Evolutionary conservation across 2,329 filamentous ascomycete genomes (phyloP).

Genomic region (Trichophyton schoenleinii): DNA sequence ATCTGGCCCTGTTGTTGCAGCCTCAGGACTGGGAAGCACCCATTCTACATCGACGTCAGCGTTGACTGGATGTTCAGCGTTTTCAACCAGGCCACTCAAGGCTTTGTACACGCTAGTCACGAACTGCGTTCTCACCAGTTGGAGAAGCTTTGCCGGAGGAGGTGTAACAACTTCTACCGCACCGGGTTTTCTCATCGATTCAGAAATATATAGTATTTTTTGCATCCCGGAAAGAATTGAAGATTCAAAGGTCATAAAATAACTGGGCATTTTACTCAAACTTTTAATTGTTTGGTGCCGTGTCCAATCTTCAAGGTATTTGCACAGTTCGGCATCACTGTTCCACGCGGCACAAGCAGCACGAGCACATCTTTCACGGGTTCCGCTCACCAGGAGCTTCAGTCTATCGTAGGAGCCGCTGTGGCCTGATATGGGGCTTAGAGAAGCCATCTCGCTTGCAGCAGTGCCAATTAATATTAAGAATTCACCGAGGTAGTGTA

Average conservation of each 20-base stretch:
- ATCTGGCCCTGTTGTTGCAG: conserved; percentile 21
- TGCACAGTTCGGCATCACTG: conserved; percentile 82
- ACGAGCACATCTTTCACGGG: conserved; percentile 72
- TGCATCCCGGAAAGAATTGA: conserved; percentile 76
- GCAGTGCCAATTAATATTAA: conserved; percentile 73
- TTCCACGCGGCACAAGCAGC: conserved; percentile 88
- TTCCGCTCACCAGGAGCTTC: conserved; percentile 59
- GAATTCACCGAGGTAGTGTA: conserved; percentile 75
- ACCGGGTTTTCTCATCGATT: conserved; percentile 63
- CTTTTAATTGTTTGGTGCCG: conserved; percentile 69
- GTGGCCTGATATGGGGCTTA: conserved; percentile 52
- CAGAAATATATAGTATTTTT: conserved; percentile 85
- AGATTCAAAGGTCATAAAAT: conserved; percentile 75
- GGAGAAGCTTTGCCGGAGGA: conserved; percentile 73
- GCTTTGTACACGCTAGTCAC: conserved; percentile 90
- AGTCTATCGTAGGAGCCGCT: conserved; percentile 55
- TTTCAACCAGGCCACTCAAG: conserved; percentile 90
- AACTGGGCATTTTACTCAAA: conserved; percentile 78
- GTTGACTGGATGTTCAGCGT: conserved; percentile 66
- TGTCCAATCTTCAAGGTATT: conserved; percentile 87
- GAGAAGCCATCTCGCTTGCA: conserved; percentile 69
- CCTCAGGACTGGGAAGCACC: conserved; percentile 35
- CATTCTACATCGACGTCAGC: conserved; percentile 44
- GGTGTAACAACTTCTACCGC: conserved; percentile 68
- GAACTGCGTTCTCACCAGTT: conserved; percentile 85